Conservation (phyloP, 306 rosid genomes). For the Cicer cuneatum region DNA sequence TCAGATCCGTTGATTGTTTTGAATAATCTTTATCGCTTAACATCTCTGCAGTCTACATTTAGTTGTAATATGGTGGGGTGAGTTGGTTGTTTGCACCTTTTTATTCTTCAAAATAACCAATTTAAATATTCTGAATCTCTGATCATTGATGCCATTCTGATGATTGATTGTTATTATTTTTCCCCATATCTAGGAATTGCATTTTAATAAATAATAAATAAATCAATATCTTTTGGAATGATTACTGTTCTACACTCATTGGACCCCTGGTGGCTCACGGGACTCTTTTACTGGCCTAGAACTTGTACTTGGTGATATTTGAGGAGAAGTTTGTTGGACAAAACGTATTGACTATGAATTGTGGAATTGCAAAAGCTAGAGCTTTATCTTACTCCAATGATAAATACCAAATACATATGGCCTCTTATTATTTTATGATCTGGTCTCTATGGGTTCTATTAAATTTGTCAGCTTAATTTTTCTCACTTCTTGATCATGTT, state of each 20-base stretch:
- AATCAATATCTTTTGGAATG: constrained; percentile 31
- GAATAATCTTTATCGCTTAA: constrained; percentile 89
- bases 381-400: background rate
- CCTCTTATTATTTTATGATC: constrained; percentile 13
- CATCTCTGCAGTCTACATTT: constrained; percentile 88
- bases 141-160: constrained; percentile 31
- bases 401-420: background rate
- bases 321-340: background rate
- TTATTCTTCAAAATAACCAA: constrained; percentile 1
- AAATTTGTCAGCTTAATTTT: too few relatives aligned
- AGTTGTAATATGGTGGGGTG: constrained; percentile 99
- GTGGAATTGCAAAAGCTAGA: background rate
- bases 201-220: background rate
- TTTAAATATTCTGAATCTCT: constrained; percentile 11
- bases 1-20: constrained; percentile 81
- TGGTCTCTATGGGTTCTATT: background rate
- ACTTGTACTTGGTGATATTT: constrained; percentile 25
- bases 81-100: constrained; percentile 50
- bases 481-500: too few relatives aligned
- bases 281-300: background rate
- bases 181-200: constrained; percentile 1
- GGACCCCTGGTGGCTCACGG: background rate
- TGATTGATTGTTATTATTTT: constrained; percentile 8
- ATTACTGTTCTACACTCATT: background rate
- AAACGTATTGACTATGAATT: constrained; percentile 13